Evolutionary conservation across 2,329 filamentous ascomycete genomes (phyloP), one percentile per base, ranked within the genome.

Genomic region (Fusarium domesticum): DNA sequence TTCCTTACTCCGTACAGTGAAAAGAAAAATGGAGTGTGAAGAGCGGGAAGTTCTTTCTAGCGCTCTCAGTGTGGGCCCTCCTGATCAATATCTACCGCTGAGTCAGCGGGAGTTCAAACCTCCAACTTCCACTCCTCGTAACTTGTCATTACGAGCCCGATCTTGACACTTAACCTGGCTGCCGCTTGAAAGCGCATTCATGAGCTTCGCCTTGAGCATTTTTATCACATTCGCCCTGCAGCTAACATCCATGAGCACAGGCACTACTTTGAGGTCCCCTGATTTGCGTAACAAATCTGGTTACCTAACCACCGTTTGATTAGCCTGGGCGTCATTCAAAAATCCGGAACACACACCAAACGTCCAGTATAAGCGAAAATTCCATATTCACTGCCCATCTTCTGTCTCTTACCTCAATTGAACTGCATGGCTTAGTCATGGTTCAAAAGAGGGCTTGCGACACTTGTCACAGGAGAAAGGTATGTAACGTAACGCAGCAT

Each of bases 401-500:
- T 23, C 16, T 50, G 19, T 16, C 33, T 39, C 16, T 12, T 18
- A 19, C 37, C n/a, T 33, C 23, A 28, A 28, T 18, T 37, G 33
- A 15, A 38, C 18, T n/a, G 30, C 10, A 12, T 18, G 37, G 16
- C 15, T 47, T 16, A 39, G 36, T 23, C 33, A 53, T 53, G 43
- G 40, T 42, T 6, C 52, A 53, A 14, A 56, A 54, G 45, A 39
- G 39, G 35, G 54, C 54, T 14, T 57, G 54, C 17, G 54, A 57
- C 44, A 54, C 54, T 30, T 57, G 54, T 25, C 54, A 57, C 38
- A 53, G 42, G 33, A 48, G 54, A 49, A 57, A 57, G 38, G 54
- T 57, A 50, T 42, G 51, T 55, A 53, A 25, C 14, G 28, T 15
- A 28, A 35, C 17, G 25, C 28, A 12, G 19, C 19, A 18, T 16